These are phyloP conservation scores for Vitis rotundifolia DNA, from an alignment of 164 flowering plant genomes.

Conservation along the genomic window DNA sequence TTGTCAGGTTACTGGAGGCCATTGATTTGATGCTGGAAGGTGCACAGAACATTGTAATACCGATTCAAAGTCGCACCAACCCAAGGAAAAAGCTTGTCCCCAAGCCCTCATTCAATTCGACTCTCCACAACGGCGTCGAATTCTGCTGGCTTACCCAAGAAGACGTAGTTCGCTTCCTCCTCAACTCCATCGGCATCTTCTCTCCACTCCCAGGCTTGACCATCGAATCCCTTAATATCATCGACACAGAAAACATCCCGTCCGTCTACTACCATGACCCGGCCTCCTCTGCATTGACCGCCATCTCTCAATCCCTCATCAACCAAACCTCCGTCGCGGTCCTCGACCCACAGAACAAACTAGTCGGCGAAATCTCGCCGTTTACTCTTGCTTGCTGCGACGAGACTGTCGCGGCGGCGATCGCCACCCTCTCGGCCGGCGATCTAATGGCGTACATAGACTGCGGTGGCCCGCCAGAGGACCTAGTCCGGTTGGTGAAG, in stretches of 20 bases:
- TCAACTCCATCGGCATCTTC: conserved; percentile 47
- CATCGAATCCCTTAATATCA: conserved; percentile 40
- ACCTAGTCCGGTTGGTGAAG: conserved; percentile 37
- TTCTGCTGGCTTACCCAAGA: conserved; percentile 62
- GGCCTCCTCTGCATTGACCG: conserved; percentile 35
- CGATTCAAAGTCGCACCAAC: conserved; percentile 28
- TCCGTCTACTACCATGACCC: conserved; percentile 37
- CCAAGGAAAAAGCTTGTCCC: conserved; percentile 36
- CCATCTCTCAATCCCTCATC: conserved; percentile 25
- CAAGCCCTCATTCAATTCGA: conserved; percentile 23
- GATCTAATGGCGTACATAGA: conserved; percentile 58
- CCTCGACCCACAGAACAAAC: conserved; percentile 33
- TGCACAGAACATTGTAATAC: conserved; percentile 75
- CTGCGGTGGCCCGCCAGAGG: conserved; percentile 52
- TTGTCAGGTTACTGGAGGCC: conserved; percentile 68
- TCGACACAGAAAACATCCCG: conserved; percentile 27
- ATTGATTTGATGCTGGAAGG: conserved; percentile 76
- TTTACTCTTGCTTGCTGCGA: conserved; percentile 38
- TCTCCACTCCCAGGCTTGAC: conserved; percentile 33
- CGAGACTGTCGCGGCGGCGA: conserved; percentile 44
- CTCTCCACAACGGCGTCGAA: conserved; percentile 28
- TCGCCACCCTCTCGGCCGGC: conserved; percentile 48
- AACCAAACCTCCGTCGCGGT: conserved; percentile 49
- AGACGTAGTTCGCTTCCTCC: conserved; percentile 53
- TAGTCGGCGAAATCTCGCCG: conserved; percentile 62